A percentile compares a stretch with the other conserved stretches of the same genome.
phyloP scores from a whole-genome alignment of 2,329 filamentous ascomycete genomes.

The Colletotrichum destructivum region DNA sequence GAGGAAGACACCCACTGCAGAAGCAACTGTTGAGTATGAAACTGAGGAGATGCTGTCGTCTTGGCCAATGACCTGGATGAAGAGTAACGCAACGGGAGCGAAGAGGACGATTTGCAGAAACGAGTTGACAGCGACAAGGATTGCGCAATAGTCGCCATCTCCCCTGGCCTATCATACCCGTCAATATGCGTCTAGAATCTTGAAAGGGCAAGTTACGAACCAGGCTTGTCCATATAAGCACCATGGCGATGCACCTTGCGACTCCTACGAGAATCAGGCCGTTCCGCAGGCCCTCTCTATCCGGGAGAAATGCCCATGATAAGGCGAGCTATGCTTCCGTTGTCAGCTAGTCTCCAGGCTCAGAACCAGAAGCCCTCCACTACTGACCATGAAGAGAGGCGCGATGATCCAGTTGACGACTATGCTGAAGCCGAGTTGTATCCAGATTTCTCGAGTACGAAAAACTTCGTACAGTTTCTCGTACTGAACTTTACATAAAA shows the following conservation, averaged over 20 bases:
- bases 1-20: slow-evolving; percentile 86
- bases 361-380: neutral
- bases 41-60: slow-evolving; percentile 55
- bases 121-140: slow-evolving; percentile 83
- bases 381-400: slow-evolving; percentile 82
- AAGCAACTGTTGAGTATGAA: slow-evolving; percentile 79
- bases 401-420: slow-evolving; percentile 88
- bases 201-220: neutral
- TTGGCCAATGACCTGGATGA: slow-evolving; percentile 78
- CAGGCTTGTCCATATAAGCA: slow-evolving; percentile 80
- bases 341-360: neutral
- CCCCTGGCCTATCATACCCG: slow-evolving; percentile 70
- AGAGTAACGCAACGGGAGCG: slow-evolving; percentile 78
- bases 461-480: slow-evolving; percentile 81
- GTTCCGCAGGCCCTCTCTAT: slow-evolving; percentile 69
- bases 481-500: slow-evolving; percentile 87
- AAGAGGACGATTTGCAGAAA: slow-evolving; percentile 82
- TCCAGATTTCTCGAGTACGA: slow-evolving; percentile 75
- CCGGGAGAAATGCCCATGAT: slow-evolving; percentile 78
- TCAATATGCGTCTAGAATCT: neutral
- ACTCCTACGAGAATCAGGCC: slow-evolving; percentile 88
- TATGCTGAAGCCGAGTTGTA: slow-evolving; percentile 83
- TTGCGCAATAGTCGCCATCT: slow-evolving; percentile 86
- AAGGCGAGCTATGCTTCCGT: slow-evolving; percentile 66
- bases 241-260: slow-evolving; percentile 90